Conservation (phyloP, 2,329 filamentous ascomycete genomes). For the Clathrospora elynae region DNA sequence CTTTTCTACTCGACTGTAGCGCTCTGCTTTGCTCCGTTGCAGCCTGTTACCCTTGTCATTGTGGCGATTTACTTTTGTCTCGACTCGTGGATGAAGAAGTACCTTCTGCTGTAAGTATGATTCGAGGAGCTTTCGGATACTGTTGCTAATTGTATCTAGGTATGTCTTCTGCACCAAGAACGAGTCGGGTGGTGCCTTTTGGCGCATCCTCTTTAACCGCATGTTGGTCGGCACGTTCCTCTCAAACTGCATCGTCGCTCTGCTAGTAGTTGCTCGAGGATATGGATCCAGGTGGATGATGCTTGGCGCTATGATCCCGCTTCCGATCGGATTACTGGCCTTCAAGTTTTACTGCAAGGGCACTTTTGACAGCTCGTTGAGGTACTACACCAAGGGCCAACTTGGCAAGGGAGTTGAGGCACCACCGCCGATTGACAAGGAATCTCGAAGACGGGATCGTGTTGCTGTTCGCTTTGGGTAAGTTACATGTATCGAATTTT, state of each 20-base stretch:
- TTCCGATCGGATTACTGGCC: slow-evolving; percentile 75
- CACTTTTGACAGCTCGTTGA: slow-evolving; percentile 77
- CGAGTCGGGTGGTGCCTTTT: slow-evolving; percentile 91
- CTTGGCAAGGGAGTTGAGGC: slow-evolving; percentile 57
- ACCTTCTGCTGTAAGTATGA: slow-evolving; percentile 70
- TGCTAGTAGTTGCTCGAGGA: slow-evolving; percentile 74
- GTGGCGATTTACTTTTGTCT: slow-evolving; percentile 88
- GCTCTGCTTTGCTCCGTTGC: slow-evolving; percentile 80
- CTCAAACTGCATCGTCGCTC: slow-evolving; percentile 76
- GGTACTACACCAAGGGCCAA: slow-evolving; percentile 76
- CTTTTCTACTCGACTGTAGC: slow-evolving; percentile 91
- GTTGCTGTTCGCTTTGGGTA: slow-evolving; percentile 74
- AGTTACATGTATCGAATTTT: not conserved
- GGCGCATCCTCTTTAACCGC: slow-evolving; percentile 92
- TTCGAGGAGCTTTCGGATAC: not conserved
- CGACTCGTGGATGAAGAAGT: slow-evolving; percentile 92
- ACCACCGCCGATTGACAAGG: slow-evolving; percentile 49
- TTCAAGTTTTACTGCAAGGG: slow-evolving; percentile 87
- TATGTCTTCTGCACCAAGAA: slow-evolving; percentile 95
- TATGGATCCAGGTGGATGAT: slow-evolving; percentile 52
- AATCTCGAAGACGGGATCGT: slow-evolving; percentile 62
- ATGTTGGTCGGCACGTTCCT: slow-evolving; percentile 81
- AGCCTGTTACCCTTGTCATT: slow-evolving; percentile 84
- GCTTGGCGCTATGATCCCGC: slow-evolving; percentile 72
- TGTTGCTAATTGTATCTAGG: slow-evolving; percentile 2